phyloP scores from a whole-genome alignment of 2,329 filamentous ascomycete species.

The Mollisiaceae sp. region DNA sequence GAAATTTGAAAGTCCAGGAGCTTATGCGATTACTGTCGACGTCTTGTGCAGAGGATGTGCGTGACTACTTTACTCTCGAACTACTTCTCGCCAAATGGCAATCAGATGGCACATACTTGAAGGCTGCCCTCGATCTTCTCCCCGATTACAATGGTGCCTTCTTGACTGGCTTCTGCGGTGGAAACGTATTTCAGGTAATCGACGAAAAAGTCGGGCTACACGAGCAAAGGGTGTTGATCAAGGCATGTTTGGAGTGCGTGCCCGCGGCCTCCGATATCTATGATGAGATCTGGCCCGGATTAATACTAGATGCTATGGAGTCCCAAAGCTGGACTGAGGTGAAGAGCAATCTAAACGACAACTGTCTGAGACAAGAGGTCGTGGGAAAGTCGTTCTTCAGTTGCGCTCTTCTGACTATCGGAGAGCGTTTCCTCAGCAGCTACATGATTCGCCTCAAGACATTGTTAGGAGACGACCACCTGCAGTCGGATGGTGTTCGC shows the following conservation, averaged over 20 bases:
- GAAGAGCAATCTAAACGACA: not conserved
- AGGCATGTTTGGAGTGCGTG: not conserved
- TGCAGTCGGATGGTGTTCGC: too few species aligned
- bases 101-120: constrained; percentile 1
- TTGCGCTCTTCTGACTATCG: not conserved
- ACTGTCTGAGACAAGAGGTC: not conserved
- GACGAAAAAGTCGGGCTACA: not conserved
- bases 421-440: not conserved
- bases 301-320: not conserved
- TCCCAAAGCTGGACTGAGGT: not conserved
- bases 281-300: not conserved
- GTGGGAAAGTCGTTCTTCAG: not conserved
- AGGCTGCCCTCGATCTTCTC: not conserved
- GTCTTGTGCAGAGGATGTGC: not conserved
- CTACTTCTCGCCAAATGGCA: constrained; percentile 1
- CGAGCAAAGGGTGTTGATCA: not conserved
- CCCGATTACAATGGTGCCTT: not conserved
- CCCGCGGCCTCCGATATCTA: not conserved
- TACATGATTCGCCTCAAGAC: not conserved
- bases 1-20: not conserved
- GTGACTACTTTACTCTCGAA: not conserved
- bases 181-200: not conserved
- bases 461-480: too few species aligned
- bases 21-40: not conserved
- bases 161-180: not conserved